Percentiles rank a stretch among this genome's conserved stretches.
Conservation (phyloP, 371 early-diverging fungal species). For the Mortierella sp. region DNA sequence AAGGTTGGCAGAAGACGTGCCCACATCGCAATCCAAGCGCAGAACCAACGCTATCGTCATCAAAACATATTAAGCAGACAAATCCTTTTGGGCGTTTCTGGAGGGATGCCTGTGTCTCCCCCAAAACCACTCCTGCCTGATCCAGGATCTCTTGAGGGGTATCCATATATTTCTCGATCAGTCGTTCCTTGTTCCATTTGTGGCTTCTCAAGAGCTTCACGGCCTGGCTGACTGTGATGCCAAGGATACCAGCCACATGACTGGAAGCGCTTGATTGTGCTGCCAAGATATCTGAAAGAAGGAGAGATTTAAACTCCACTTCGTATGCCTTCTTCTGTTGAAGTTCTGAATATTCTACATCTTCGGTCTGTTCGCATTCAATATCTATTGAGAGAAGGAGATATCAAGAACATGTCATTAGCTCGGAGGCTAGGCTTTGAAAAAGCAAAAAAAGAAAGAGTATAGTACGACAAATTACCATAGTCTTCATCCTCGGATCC, state of each 20-base stretch:
- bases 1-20: slow-evolving; percentile 88
- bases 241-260: slow-evolving; percentile 75
- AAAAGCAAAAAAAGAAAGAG: too few species aligned
- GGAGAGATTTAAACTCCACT: slow-evolving; percentile 75
- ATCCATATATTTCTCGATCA: slow-evolving; percentile 92
- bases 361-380: slow-evolving; percentile 61
- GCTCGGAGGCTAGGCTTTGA: too few species aligned
- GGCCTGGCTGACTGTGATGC: slow-evolving; percentile 70
- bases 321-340: slow-evolving; percentile 70
- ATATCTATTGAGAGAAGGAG: slow-evolving; percentile 29
- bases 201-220: slow-evolving; percentile 83
- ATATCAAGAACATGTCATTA: background rate
- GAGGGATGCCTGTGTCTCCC: slow-evolving; percentile 43
- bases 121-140: slow-evolving; percentile 81
- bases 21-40: slow-evolving; percentile 84
- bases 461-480: slow-evolving; percentile 16
- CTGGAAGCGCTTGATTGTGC: slow-evolving; percentile 65
- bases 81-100: slow-evolving; percentile 63
- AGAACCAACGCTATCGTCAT: slow-evolving; percentile 68
- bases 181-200: slow-evolving; percentile 93
- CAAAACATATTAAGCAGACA: slow-evolving; percentile 91
- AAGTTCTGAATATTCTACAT: slow-evolving; percentile 57
- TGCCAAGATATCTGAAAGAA: slow-evolving; percentile 61
- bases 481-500: slow-evolving; percentile 32
- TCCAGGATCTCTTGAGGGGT: slow-evolving; percentile 74